phyloP scores from a whole-genome alignment of 1,139 yeast genomes.

The Pichia norvegensis region DNA sequence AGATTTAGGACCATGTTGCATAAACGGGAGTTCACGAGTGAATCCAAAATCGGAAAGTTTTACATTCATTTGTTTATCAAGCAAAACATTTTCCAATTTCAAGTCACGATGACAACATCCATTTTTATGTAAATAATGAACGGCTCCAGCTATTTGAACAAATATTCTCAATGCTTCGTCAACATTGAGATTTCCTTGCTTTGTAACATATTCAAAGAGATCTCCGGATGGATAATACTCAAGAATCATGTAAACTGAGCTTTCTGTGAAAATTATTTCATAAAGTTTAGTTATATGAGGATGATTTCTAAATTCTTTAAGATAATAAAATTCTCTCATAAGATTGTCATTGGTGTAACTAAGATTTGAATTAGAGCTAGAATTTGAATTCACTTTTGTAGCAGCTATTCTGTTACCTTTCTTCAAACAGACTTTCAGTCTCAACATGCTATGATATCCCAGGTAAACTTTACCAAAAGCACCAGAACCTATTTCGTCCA shows the following conservation, averaged over 20 bases:
- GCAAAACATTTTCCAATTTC: slow-evolving; percentile 74
- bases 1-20: slow-evolving; percentile 22
- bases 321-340: slow-evolving; percentile 89
- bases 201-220: slow-evolving; percentile 63
- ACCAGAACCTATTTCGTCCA: slow-evolving; percentile 77
- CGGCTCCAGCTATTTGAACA: slow-evolving; percentile 75
- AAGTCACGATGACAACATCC: slow-evolving; percentile 87
- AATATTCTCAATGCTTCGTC: slow-evolving; percentile 56
- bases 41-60: slow-evolving; percentile 92
- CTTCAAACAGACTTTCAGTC: slow-evolving; percentile 73
- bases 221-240: slow-evolving; percentile 92
- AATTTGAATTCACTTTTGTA: slow-evolving; percentile 29
- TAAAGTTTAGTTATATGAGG: slow-evolving; percentile 78
- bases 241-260: slow-evolving; percentile 74
- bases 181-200: slow-evolving; percentile 44
- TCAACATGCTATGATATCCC: slow-evolving; percentile 68
- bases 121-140: slow-evolving; percentile 73
- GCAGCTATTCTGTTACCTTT: slow-evolving; percentile 46
- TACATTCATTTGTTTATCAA: slow-evolving; percentile 62
- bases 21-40: slow-evolving; percentile 57
- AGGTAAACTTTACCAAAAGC: slow-evolving; percentile 87
- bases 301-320: slow-evolving; percentile 66
- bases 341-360: slow-evolving; percentile 57
- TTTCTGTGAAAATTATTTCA: slow-evolving; percentile 78
- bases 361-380: neutral